Evolutionary conservation across 495 filamentous ascomycete genomes (phyloP), one percentile per base, ranked within the genome.

Genomic region (Daldinia vernicosa): DNA sequence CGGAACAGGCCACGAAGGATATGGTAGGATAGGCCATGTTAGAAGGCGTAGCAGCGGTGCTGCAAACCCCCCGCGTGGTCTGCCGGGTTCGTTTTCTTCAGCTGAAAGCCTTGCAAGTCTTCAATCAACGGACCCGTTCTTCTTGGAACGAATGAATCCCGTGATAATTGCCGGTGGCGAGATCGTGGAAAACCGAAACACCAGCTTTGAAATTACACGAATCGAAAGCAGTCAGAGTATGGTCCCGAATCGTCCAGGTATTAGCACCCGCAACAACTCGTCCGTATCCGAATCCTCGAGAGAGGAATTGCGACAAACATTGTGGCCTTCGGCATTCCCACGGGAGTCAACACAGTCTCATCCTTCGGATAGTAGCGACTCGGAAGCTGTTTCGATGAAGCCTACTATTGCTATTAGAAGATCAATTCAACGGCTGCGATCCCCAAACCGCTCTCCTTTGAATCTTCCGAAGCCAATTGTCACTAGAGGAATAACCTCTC

Each of bases 1-100:
- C 30, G 96, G 95, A 35, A 99, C 96, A 33, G 95, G 95, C 2
- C 93, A 98, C 78, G 95, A 98, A 82, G 95, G 95, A 50, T 98
- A 98, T 77, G 93, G 94, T 7, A 91, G 88, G 3, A 75, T 96
- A 88, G 84, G 86, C 30, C 76, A 80, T 3, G 72, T 82, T 9
- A 84, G 87, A 53, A 86, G 89, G 35, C 85, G 89, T 39, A 91
- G 89, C 69, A 87, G 82, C 45, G 88, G 84, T 65, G 75, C 82
- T 27, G 80, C 81, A 30, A 78, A 74, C 57, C 76, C 78, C 32
- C 76, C 76, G n/a, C 85, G 81, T 54, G 81, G 78, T 28, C 78
- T 82, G 27, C 76, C 85, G 40, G 86, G 84, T 57, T 79, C 80
- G 28, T 78, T 84, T 62, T 75, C 79, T 19, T 85, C 86, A 11